Evolutionary conservation across 2,329 filamentous ascomycete species (phyloP), one percentile per base, ranked within the genome.

Genomic region (Atkinsonella texensis): DNA sequence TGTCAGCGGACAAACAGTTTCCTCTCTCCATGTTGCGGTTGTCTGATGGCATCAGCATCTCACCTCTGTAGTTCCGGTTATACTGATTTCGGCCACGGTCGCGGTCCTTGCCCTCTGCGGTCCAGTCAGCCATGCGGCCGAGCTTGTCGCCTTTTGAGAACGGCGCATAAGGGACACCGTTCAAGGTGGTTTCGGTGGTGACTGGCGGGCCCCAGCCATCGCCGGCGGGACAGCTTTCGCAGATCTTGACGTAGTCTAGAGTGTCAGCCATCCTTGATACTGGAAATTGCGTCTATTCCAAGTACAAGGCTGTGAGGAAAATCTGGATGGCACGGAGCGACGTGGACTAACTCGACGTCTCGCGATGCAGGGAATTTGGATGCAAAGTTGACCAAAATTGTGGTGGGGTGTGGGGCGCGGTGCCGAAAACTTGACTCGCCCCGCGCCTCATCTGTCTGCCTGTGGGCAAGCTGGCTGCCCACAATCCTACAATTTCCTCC

Each of bases 121-220:
- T 95, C 93, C 93, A 98, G 76, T 98, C 93, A 55, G 93, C 93
- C 90, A 98, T 97, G 69, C 93, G 90, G 65, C 93, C 93, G 54
- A 98, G 78, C 79, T 96, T 97, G 76, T 98, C 93, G 68, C 89
- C 89, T 74, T 98, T 98, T 60, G 90, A 96, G 77, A 93, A 98
- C 55, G 93, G 93, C 62, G 93, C 93, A 70, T 96, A 98, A 40
- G 93, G 93, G 48, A 97, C 89, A 67, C 93, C 93, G 67, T 95
- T 84, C 63, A 97, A 80, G 56, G 87, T 95, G 57, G 88, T 95
- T 68, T 95, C 88, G 62, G 74, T 81, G 55, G 89, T 85, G 60
- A 85, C 81, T 55, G 86, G 70, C 50, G 91, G 91, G 54, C 93
- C 93, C 93, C 93, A 98, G 70, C 83, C 80, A 63, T 88, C 84